Conservation (phyloP, 2,329 filamentous ascomycete species). For the Pseudogymnoascus sp. region DNA sequence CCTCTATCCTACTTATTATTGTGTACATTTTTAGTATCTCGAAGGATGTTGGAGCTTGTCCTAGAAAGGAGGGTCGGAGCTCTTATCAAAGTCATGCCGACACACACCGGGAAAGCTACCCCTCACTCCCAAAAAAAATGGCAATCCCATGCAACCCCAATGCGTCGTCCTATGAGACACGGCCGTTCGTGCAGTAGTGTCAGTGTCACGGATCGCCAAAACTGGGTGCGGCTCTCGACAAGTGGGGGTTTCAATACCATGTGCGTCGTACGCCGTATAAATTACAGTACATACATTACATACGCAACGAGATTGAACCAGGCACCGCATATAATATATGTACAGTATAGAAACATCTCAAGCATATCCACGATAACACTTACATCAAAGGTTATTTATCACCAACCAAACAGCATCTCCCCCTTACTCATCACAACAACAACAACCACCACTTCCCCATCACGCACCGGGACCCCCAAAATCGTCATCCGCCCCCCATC, state of each 20-base stretch:
- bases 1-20: not conserved
- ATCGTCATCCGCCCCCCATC: not conserved
- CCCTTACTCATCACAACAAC: not conserved
- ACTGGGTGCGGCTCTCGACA: constrained; percentile 7
- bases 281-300: not conserved
- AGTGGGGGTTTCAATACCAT: not conserved
- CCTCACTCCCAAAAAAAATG: not conserved
- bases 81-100: not conserved
- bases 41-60: not conserved
- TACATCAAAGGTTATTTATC: not conserved
- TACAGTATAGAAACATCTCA: not conserved
- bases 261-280: not conserved
- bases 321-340: not conserved
- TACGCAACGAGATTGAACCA: not conserved
- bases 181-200: not conserved
- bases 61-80: constrained; percentile 1
- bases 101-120: constrained; percentile 7
- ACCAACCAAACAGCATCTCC: not conserved
- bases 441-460: not conserved
- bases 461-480: not conserved
- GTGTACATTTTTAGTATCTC: too few relatives aligned
- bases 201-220: not conserved
- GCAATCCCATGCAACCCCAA: not conserved
- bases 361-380: not conserved
- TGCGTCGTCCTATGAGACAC: constrained; percentile 7